A percentile compares a stretch with the other conserved stretches of the same genome.
Evolutionary conservation across 129 eudicot species (phyloP).

Genomic region (Solidago caesia): DNA sequence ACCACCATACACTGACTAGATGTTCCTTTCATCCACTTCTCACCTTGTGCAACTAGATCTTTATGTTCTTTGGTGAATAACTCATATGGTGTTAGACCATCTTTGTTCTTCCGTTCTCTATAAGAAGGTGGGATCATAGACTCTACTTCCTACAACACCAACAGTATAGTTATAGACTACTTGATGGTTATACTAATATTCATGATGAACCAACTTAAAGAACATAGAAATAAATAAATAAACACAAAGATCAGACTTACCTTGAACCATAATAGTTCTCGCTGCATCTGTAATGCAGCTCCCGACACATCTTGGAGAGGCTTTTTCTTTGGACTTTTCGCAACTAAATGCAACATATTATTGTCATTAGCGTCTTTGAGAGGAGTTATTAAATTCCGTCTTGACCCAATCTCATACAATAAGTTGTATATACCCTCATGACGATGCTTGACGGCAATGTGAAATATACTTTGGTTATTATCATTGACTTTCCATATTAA

Average conservation of each 20-base stretch:
- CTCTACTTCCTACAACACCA: slow-evolving; percentile 44
- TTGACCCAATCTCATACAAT: too few relatives aligned
- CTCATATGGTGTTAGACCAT: slow-evolving; percentile 42
- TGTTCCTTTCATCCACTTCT: slow-evolving; percentile 56
- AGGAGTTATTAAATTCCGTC: too few relatives aligned
- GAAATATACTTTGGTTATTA: too few relatives aligned
- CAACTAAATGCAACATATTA: too few relatives aligned
- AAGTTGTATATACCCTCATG: too few relatives aligned
- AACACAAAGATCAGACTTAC: neutral
- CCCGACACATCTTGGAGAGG: too few relatives aligned
- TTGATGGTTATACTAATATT: neutral
- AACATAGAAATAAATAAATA: neutral
- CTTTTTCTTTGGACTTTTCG: too few relatives aligned
- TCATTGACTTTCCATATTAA: too few relatives aligned
- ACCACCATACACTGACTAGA: slow-evolving; percentile 51
- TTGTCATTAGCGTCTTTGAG: too few relatives aligned
- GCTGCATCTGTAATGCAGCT: too few relatives aligned
- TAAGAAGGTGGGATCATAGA: slow-evolving; percentile 38
- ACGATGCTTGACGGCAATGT: too few relatives aligned
- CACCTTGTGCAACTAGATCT: slow-evolving; percentile 38
- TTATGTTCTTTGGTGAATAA: slow-evolving; percentile 49
- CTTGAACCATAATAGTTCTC: neutral
- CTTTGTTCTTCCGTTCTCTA: slow-evolving; percentile 39
- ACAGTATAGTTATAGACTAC: too few relatives aligned
- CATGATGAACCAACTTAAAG: neutral